Evolutionary conservation across 768 basidiomycete species (phyloP).

Genomic region (Kwoniella bestiolae): DNA sequence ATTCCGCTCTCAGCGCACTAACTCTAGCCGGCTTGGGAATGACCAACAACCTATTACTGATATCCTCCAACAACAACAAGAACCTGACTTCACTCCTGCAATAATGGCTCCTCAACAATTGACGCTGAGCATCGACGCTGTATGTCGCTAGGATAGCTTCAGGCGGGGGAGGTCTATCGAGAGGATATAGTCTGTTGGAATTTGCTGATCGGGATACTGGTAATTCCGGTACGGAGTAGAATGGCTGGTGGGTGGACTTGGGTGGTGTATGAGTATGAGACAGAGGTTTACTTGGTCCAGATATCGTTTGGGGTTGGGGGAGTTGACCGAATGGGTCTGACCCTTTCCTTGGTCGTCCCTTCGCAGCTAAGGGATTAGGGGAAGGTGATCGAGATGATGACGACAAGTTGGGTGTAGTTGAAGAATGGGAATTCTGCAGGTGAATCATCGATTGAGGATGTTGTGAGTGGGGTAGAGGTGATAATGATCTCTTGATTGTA

Average conservation of each 20-base stretch:
- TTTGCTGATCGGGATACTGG: constrained; percentile 24
- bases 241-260: constrained; percentile 37
- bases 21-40: constrained; percentile 92
- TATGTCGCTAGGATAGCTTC: constrained; percentile 70
- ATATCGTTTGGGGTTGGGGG: constrained; percentile 4
- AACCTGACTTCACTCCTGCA: constrained; percentile 92
- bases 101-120: constrained; percentile 81
- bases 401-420: constrained; percentile 32
- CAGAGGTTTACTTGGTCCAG: constrained; percentile 6
- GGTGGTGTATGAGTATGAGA: constrained; percentile 9
- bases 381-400: constrained; percentile 26
- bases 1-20: constrained; percentile 92
- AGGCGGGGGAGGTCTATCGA: constrained; percentile 44
- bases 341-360: constrained; percentile 29
- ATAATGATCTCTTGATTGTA: constrained; percentile 8
- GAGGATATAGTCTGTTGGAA: constrained; percentile 32
- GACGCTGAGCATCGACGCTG: constrained; percentile 68
- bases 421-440: constrained; percentile 19
- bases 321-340: constrained; percentile 47
- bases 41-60: constrained; percentile 86
- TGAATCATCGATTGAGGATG: not conserved
- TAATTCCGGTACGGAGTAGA: constrained; percentile 51
- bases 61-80: constrained; percentile 83
- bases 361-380: constrained; percentile 6
- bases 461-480: not conserved